Percentiles rank a stretch among this genome's conserved stretches.
Evolutionary conservation across 2,329 filamentous ascomycete genomes (phyloP).

Genomic region (Grosmannia clavigera): DNA sequence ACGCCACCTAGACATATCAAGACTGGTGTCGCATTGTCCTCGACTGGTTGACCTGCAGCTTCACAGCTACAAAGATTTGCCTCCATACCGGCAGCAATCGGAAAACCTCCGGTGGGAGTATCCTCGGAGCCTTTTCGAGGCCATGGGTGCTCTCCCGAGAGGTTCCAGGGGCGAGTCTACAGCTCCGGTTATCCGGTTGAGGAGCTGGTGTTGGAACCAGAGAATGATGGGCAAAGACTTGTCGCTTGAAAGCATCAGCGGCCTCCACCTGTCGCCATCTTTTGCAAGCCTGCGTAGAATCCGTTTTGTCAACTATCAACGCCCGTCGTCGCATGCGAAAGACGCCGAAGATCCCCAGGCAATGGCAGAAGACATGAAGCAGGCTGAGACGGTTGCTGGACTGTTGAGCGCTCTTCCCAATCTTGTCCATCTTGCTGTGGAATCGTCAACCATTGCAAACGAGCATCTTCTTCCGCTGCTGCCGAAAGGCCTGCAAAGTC

Average conservation of each 20-base stretch:
- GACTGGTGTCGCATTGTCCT: slow-evolving; percentile 51
- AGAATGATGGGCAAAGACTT: slow-evolving; percentile 35
- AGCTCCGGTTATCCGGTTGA: slow-evolving; percentile 18
- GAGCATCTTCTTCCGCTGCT: slow-evolving; percentile 55
- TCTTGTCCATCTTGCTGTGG: slow-evolving; percentile 57
- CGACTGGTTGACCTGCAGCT: slow-evolving; percentile 59
- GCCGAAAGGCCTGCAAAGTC: slow-evolving; percentile 49
- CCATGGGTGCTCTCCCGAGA: slow-evolving; percentile 36
- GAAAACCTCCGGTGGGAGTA: slow-evolving; percentile 57
- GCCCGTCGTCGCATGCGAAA: slow-evolving; percentile 33
- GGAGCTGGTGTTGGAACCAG: slow-evolving; percentile 51
- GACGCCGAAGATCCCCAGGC: slow-evolving; percentile 31
- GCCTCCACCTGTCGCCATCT: slow-evolving; percentile 39
- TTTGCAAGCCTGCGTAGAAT: slow-evolving; percentile 46
- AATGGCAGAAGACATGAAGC: slow-evolving; percentile 20
- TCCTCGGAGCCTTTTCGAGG: slow-evolving; percentile 49
- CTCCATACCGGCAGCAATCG: slow-evolving; percentile 50
- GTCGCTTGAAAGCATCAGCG: slow-evolving; percentile 34
- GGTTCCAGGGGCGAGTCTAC: too few species aligned
- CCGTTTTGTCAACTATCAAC: slow-evolving; percentile 51
- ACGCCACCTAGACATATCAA: slow-evolving; percentile 29
- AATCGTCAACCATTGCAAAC: slow-evolving; percentile 62
- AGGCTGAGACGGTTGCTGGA: slow-evolving; percentile 28
- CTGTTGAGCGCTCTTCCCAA: slow-evolving; percentile 41
- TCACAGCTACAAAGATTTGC: slow-evolving; percentile 54